Base-by-base conservation (phyloP, 176 grass and related monocot genomes). In the Dendrocalamus sinicus region DNA sequence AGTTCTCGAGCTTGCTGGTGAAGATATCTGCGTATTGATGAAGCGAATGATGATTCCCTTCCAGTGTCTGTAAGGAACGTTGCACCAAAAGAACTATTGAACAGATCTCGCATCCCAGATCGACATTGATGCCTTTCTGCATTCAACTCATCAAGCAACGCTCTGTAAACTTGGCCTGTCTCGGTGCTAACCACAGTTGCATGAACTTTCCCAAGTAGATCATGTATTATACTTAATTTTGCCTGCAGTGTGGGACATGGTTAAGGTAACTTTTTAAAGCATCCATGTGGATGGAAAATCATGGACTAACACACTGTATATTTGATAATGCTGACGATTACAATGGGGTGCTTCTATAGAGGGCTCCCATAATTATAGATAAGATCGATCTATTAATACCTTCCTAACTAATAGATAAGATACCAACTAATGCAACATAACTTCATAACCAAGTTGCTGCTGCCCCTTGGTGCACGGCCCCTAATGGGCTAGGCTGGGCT, bases 231-330 rank as follows among this genome's bases (percentile, higher is more conserved):
- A n/a, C n/a, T n/a, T n/a, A n/a, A n/a, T n/a, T n/a, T n/a, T n/a
- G n/a, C n/a, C n/a, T n/a, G n/a, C n/a, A 85, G 71, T 55, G 32
- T 69, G 81, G 41, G 9, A 86, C 48, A 77, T 39, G 57, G 17
- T 77, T 66, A 19, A 47, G 10, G 53, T 40, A 76, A 73, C 23
- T 44, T 58, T 22, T 73, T 70, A 43, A 55, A 60, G 55, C 6
- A 61, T 72, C 54, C 47, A 45, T 46, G 22, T 72, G 65, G 73
- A 48, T 70, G 41, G 23, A 85, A 77, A 73, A 65, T 70, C 22
- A 74, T 76, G 44, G n/a, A 67, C 19, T 30, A 50, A 28, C 22
- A 90, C 50, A 63, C 6, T 73, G 50, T 24, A 60, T 59, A 73
- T 28, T 35, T 67, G 1, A 55, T 62, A 65, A 35, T 50, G 26